Evolutionary conservation across 495 filamentous ascomycete genomes (phyloP), one percentile per base, ranked within the genome.

Genomic region (Parathielavia hyrcaniae): DNA sequence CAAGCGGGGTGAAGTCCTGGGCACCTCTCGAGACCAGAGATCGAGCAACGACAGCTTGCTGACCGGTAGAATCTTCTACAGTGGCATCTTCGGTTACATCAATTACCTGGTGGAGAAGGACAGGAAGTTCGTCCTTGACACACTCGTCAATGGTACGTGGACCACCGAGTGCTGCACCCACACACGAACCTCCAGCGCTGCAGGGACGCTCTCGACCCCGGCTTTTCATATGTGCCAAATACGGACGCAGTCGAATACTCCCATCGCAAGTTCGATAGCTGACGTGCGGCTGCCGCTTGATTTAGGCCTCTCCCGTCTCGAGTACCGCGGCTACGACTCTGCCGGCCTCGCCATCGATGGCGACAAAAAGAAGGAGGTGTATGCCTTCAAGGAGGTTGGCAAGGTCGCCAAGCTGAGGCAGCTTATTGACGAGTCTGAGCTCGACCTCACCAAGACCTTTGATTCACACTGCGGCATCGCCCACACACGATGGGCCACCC

Each of bases 1-100:
- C 47, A 45, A 55, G 59, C 53, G 49, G 43, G 30, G 5, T 46
- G 30, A 30, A 30, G 26, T 2, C 9, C n/a, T n/a, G 30, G 44
- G 13, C 44, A 40, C 26, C 19, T n/a, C 50, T 38, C 5, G 13
- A 16, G 39, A 5, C 23, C 43, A 19, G 39, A 20, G 4, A 4
- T 47, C 20, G 23, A 45, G 36, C 41, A 22, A 32, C 35, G n/a
- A 36, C 20, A 20, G 44, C 30, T 19, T 47, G 47, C 50, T 62
- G 51, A 60, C 57, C 14, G 50, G 17, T 17, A 20, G 16, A 5
- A 20, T 48, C 35, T 14, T 14, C n/a, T 41, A 40, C 49, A 97
- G 93, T 85, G 93, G 93, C 73, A 98, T 98, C 73, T 97, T 97
- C 77, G 93, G 93, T 62, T 98, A 98, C 79, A 89, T 97, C 75